Evolutionary conservation across 352 stramenopile genomes (phyloP).

Genomic region (Globisporangium orthogonon): DNA sequence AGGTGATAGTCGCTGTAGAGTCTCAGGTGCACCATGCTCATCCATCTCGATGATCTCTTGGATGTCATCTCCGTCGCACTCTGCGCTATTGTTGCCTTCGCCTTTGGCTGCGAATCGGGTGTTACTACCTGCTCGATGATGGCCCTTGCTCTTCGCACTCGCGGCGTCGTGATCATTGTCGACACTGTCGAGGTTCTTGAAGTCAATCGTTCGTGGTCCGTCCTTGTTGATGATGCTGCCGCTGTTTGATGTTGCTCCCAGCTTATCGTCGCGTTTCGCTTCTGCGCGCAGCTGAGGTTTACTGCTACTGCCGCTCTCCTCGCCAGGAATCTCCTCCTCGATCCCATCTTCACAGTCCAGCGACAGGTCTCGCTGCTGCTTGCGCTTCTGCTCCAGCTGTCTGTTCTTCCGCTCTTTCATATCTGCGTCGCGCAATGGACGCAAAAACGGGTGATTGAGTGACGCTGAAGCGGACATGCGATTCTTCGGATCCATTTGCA

Average conservation of each 20-base stretch:
- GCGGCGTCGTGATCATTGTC: background rate
- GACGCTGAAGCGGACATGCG: constrained; percentile 45
- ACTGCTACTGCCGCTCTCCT: constrained; percentile 13
- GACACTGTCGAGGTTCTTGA: constrained; percentile 14
- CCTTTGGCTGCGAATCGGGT: constrained; percentile 10
- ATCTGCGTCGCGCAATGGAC: constrained; percentile 43
- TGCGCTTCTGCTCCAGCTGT: constrained; percentile 38
- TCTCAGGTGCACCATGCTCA: background rate
- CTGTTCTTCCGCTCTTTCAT: constrained; percentile 25
- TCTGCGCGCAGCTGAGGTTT: constrained; percentile 6
- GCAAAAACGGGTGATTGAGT: constrained; percentile 54
- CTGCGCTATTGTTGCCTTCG: constrained; percentile 30
- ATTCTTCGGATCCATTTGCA: constrained; percentile 56
- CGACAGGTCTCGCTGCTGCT: constrained; percentile 5
- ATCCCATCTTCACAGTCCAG: constrained; percentile 54
- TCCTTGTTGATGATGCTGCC: constrained; percentile 13
- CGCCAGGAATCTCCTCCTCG: constrained; percentile 68
- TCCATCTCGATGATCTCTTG: constrained; percentile 81
- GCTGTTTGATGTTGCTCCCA: background rate
- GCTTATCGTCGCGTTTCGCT: constrained; percentile 18
- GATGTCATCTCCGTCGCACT: constrained; percentile 69
- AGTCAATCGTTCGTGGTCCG: constrained; percentile 21
- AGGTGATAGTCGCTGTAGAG: constrained; percentile 1
- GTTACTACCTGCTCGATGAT: constrained; percentile 2
- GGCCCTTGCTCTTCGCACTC: constrained; percentile 2